Evolutionary conservation across 768 basidiomycete species (phyloP).

Genomic region (Mycena alexandri): DNA sequence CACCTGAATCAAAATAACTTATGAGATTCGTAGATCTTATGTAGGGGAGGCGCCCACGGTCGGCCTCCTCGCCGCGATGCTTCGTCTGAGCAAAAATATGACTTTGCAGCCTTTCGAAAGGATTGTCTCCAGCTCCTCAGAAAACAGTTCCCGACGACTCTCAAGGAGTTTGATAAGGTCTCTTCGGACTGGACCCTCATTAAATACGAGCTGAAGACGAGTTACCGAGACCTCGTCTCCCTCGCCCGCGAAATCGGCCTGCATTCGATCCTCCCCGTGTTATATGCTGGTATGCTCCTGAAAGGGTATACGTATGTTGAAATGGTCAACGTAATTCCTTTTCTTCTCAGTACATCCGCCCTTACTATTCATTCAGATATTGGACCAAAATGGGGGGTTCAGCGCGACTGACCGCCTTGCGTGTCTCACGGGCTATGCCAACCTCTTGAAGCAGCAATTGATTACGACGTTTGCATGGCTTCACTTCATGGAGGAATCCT

Average conservation of each 20-base stretch:
- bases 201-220: background rate
- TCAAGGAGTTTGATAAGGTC: background rate
- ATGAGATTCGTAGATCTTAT: background rate
- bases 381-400: background rate
- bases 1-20: too few relatives aligned
- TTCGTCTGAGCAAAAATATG: background rate
- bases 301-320: background rate
- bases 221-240: background rate
- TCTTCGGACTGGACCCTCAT: background rate
- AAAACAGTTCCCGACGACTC: background rate
- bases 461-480: background rate
- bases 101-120: conserved; percentile 3
- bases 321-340: too few relatives aligned
- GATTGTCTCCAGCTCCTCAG: conserved; percentile 18
- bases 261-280: conserved; percentile 17
- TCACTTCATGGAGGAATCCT: background rate
- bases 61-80: background rate
- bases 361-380: background rate
- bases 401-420: background rate
- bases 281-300: too few relatives aligned
- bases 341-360: too few relatives aligned
- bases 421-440: conserved; percentile 9
- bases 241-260: background rate
- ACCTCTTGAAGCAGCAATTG: conserved; percentile 3
- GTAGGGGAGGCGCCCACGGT: background rate